Base-by-base conservation (phyloP, 257 asterid species). In the Mentha longifolia region DNA sequence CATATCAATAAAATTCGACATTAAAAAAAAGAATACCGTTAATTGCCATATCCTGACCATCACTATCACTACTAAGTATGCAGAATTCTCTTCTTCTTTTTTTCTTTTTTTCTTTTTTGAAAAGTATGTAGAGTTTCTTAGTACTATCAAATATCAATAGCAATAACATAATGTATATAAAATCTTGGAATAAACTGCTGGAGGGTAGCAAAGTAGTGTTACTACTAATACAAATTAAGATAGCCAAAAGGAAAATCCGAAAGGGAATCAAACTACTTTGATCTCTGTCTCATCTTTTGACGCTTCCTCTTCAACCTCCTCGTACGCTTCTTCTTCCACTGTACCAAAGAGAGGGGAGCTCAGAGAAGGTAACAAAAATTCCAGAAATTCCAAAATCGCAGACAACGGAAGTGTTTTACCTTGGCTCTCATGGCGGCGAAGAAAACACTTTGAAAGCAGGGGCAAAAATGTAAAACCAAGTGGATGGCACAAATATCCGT, bases 261-360 rank as follows among this genome's bases (percentile, higher is more conserved):
- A 49, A n/a, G 10, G 54, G 54, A 3, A 2, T 17, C 30, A 17
- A 51, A 51, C 58, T 51, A 51, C 58, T 51, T 51, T 10, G 58
- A 51, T 51, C 58, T 51, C 11, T 51, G 58, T 14, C 58, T 51
- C 58, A 52, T 52, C 58, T 51, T 51, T 51, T 30, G 58, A 20
- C 58, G 58, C 30, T 51, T 51, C 58, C 58, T 51, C 58, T 52
- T 52, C 31, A 52, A 52, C 13, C 58, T 52, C 14, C 31, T 52
- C 58, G 19, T 52, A 52, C 58, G 31, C 58, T 52, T 52, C 58
- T 52, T 52, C 58, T 52, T 52, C 58, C 58, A 52, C 58, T 52
- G 58, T 17, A 33, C 39, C 39, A 33, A 5, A 33, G 39, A 33
- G 7, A 33, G 31, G 3, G 31, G 31, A 2, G 31, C 31, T 28